A percentile compares a stretch with the other conserved stretches of the same genome.
Conservation (phyloP, 2,329 filamentous ascomycete genomes). For the Sclerotinia borealis region DNA sequence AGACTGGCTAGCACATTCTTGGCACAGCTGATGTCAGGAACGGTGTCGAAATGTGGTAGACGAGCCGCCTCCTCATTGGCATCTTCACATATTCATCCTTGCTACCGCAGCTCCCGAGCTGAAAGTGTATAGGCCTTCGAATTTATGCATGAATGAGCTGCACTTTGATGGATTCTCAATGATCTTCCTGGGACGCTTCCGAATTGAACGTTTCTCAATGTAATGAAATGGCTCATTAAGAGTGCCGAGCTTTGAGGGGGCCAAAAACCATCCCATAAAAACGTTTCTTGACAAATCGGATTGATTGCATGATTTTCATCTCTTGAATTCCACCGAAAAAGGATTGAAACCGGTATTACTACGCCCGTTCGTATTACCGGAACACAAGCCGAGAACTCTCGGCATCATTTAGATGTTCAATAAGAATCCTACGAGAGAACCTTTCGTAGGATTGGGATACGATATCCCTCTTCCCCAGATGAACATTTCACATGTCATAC, state of each 20-base stretch:
- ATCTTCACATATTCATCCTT: neutral
- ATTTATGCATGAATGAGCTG: neutral
- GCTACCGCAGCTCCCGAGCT: neutral
- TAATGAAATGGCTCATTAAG: neutral
- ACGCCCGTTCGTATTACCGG: neutral
- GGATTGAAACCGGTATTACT: neutral
- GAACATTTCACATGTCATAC: neutral
- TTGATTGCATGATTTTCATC: neutral
- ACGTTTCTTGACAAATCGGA: neutral
- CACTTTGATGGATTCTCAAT: neutral
- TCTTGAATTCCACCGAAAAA: neutral
- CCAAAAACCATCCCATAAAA: neutral
- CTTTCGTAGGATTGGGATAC: neutral
- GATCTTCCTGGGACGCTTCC: neutral
- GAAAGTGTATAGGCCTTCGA: neutral
- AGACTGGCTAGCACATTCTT: neutral
- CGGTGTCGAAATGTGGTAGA: neutral
- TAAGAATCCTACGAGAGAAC: neutral
- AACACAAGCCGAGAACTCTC: constrained; percentile 5
- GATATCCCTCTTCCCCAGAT: neutral
- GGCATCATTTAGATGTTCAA: neutral
- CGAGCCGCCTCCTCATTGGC: constrained; percentile 2
- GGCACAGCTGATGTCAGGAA: constrained; percentile 10
- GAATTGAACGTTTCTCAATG: neutral
- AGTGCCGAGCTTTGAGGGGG: neutral